Base-by-base conservation (phyloP, 2,329 filamentous ascomycete species). In the Achaetomium macrosporum region DNA sequence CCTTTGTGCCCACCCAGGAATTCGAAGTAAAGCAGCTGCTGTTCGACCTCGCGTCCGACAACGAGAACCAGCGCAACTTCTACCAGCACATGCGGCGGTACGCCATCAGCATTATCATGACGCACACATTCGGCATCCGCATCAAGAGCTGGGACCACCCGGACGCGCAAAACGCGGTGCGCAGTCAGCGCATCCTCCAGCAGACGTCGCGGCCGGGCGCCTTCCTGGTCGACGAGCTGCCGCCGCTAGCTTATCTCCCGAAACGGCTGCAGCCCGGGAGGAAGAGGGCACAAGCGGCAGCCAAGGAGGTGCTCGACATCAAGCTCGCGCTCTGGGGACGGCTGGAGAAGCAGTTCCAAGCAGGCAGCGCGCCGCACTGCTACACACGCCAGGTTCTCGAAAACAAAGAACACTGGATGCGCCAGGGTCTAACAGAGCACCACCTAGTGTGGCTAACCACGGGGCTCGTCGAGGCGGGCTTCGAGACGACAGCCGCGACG, bases 11-110 rank as follows among this genome's bases (percentile, higher is more conserved):
- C 2, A 69, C 64, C 39, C 74, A 76, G 55, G 70, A 74, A 49
- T 75, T 69, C 53, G 73, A 76, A 60, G 63, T 67, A 0, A 75
- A 72, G 57, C 70, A 75, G 57, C 57, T 76, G 35, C 56, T 75
- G 5, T 66, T 65, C 53, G 71, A 76, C 50, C 54, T 76, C 0
- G 54, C 68, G 13, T 65, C 59, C 3, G 61, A 69, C 36, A 70
- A 69, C 47, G 62, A 57, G 0, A 61, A 64, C 29, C 56, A 66
- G 13, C 42, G 42, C 7, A 54, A 63, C n/a, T 68, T 68, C 47
- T 59, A 64, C 48, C 42, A 54, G 56, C 64, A 68, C 48, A 51
- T 67, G 25, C 63, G 65, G 12, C 63, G 66, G 17, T 66, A 58
- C 42, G 51, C 61, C n/a, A 60, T 65, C 45, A 62, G 58, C 50